phyloP scores from a whole-genome alignment of 768 basidiomycete genomes.

The Mycena maculata region DNA sequence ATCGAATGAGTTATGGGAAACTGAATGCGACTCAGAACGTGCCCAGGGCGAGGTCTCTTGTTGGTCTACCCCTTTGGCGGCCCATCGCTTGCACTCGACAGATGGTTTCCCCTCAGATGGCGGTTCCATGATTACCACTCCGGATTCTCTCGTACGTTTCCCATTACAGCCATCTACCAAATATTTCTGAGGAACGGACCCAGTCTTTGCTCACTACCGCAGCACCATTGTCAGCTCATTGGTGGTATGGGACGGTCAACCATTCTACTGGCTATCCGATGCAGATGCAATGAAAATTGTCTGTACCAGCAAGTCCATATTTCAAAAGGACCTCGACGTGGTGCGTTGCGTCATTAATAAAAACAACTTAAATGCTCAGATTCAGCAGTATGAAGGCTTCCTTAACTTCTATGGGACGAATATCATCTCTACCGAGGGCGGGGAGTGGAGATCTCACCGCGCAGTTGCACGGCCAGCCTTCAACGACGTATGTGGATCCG shows the following conservation, averaged over 20 bases:
- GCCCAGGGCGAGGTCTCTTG: slow-evolving; percentile 1
- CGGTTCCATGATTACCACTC: slow-evolving; percentile 49
- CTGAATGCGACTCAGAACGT: slow-evolving; percentile 1
- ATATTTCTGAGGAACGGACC: not conserved
- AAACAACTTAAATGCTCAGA: not conserved
- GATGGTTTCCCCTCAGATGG: slow-evolving; percentile 50
- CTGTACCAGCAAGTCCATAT: slow-evolving; percentile 46
- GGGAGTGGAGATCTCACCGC: slow-evolving; percentile 61
- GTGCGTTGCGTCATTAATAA: slow-evolving; percentile 36
- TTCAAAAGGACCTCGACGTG: slow-evolving; percentile 53
- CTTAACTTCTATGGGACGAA: slow-evolving; percentile 39
- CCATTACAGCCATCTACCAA: not conserved
- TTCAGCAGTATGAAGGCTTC: not conserved
- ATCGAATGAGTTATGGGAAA: not conserved
- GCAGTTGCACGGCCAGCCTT: slow-evolving; percentile 60
- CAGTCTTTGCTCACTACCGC: slow-evolving; percentile 54
- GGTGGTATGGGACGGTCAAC: slow-evolving; percentile 43
- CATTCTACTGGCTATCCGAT: slow-evolving; percentile 57
- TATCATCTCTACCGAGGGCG: slow-evolving; percentile 54
- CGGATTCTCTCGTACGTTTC: slow-evolving; percentile 50
- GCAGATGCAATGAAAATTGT: slow-evolving; percentile 54
- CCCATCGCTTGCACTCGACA: slow-evolving; percentile 40
- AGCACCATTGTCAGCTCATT: slow-evolving; percentile 54
- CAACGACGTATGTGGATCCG: slow-evolving; percentile 53
- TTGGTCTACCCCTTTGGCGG: slow-evolving; percentile 45